Base-by-base conservation (phyloP, 2,329 filamentous ascomycete genomes). In the Colletotrichum tofieldiae region DNA sequence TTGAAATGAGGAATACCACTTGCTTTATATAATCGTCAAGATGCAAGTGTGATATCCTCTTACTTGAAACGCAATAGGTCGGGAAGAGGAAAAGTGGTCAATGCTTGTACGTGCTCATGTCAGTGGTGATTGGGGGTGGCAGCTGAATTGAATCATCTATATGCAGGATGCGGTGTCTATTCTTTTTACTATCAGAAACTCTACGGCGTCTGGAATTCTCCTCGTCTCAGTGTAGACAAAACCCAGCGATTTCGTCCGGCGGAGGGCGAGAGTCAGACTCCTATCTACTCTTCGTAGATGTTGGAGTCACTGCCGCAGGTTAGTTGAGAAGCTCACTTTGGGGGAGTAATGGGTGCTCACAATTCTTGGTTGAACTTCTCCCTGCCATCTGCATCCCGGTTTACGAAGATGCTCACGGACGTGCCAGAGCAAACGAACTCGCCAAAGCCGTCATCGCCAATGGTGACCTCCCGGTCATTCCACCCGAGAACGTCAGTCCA, bases 401-500 rank as follows among this genome's bases (percentile, higher is more conserved):
- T 87, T 4, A 91, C 90, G 84, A 88, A 93, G 6, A 93, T 86
- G 65, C 87, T 86, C 4, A 91, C 86, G 73, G 88, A 90, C 63
- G 85, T 84, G 49, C 84, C 83, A 23, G 82, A 81, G 64, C 89
- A 90, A 1, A 83, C 83, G 75, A 93, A 93, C 39, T 85, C 74
- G 0, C 88, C 92, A 73, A 86, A 91, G 0, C 92, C 92, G 16
- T 89, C 85, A 1, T 86, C 81, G 73, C 90, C 90, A 74, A 94
- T 92, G 41, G 82, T 81, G 0, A 93, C 87, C 74, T 89, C 86
- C 0, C 83, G 82, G 56, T 87, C 77, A 56, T 84, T 84, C 88
- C 88, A 90, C 12, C 85, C 88, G 58, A 91, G 81, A 1, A 93
- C 80, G 78, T 93, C 91, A 0, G 88, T 90, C 91, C 91, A 93